Evolutionary conservation across 2,329 filamentous ascomycete genomes (phyloP), one percentile per base, ranked within the genome.

Genomic region (Pseudogymnoascus sp.): DNA sequence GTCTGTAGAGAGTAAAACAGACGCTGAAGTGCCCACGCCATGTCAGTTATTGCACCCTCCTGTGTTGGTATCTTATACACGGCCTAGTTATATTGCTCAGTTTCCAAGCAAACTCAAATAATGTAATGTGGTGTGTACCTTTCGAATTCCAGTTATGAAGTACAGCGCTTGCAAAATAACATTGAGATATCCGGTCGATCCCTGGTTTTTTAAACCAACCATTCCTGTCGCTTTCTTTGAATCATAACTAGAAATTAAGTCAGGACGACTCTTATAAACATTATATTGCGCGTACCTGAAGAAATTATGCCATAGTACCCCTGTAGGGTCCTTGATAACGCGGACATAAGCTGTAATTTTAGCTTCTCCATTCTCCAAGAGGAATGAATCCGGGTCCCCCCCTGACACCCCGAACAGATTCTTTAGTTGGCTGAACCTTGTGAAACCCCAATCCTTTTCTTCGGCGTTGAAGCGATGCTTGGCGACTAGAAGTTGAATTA

Each of bases 391-490:
- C 18, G 78, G 77, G 22, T 85, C 83, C 61, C 93, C 89, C 82
- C 88, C 96, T 1, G 84, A 81, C 32, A 86, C 78, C 63, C 86
- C 87, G 71, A 97, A 96, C 73, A 97, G 87, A 69, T 85, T 88
- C 60, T 91, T 83, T 57, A 96, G 81, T 73, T 97, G 93, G 12
- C 91, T 86, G 71, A 97, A 99, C 61, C 92, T 81, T n/a, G 94
- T 99, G 73, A 99, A 99, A 1, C 94, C 94, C 94, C 94, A 99
- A 70, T 99, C 94, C 22, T 91, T 91, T 74, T 99, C 94, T 50
- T 97, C 94, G 65, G 89, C 90, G 4, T 91, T 97, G 74, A 97
- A 99, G 62, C 94, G 88, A 72, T 99, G 94, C 67, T 92, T 91
- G n/a, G 94, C 94, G 41, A 79, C 82, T 77, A 25, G 90, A 86